phyloP scores from a whole-genome alignment of 2,329 filamentous ascomycete species.

The Claviceps maximensis region DNA sequence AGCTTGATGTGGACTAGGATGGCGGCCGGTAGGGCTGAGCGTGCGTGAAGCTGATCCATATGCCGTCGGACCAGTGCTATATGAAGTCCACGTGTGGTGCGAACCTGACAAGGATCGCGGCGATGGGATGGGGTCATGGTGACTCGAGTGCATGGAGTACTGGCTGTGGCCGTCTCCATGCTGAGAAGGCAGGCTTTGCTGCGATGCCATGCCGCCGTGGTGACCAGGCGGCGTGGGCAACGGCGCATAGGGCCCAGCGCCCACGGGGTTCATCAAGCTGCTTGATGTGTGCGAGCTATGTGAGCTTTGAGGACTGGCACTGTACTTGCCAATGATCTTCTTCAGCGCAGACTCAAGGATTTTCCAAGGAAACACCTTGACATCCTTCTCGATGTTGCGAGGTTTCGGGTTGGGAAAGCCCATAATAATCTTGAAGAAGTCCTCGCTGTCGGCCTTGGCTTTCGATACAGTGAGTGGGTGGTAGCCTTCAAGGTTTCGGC shows the following conservation, averaged over 20 bases:
- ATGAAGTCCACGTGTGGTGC: constrained; percentile 34
- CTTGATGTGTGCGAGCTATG: constrained; percentile 23
- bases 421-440: constrained; percentile 99
- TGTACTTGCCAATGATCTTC: constrained; percentile 98
- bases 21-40: constrained; percentile 25
- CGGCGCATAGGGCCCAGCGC: constrained; percentile 26
- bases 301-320: constrained; percentile 32
- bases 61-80: constrained; percentile 21
- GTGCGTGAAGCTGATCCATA: constrained; percentile 27
- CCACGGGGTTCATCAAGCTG: constrained; percentile 28
- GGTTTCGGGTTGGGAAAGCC: constrained; percentile 90
- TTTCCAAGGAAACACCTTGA: constrained; percentile 98
- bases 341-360: constrained; percentile 75
- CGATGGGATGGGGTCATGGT: constrained; percentile 38
- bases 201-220: constrained; percentile 14
- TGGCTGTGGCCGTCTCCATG: constrained; percentile 21
- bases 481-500: constrained; percentile 90
- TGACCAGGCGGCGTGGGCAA: constrained; percentile 34
- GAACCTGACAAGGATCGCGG: constrained; percentile 38
- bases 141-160: constrained; percentile 28
- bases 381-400: constrained; percentile 95
- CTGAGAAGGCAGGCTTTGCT: constrained; percentile 16
- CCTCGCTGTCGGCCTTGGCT: constrained; percentile 79
- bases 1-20: constrained; percentile 21
- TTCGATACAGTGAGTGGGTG: constrained; percentile 89